Evolutionary conservation across 2,329 filamentous ascomycete genomes (phyloP), one percentile per base, ranked within the genome.

Genomic region (Hymenoscyphus repandus): DNA sequence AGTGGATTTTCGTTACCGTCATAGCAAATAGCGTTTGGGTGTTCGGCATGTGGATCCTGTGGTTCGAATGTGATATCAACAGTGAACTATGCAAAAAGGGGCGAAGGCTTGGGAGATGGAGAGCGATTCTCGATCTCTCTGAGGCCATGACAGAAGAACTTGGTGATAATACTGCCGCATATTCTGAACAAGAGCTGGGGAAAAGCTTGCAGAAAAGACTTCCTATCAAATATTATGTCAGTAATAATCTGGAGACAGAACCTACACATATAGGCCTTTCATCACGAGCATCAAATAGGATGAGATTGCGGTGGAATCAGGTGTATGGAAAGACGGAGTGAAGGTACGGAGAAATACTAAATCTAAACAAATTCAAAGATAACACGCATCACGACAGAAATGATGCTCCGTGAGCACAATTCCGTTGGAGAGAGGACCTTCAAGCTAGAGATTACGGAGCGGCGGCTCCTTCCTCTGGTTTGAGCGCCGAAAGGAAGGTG

Each of bases 121-220:
- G 54, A 18, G 52, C 54, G 12, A 46, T 57, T 13, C 42, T 43
- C 6, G 54, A 57, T 43, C 45, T 57, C 9, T 52, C 54, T 1
- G 54, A 57, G 44, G 49, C 51, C 6, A 47, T 57, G 49, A 37
- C 43, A 18, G 54, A 51, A 45, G 54, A 57, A 17, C 54, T 57
- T 13, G 52, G 49, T n/a, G 9, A 43, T 11, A 43, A 54, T 44
- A 47, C 48, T 5, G 51, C 41, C 22, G 53, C 50, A 6, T 57
- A 55, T 50, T 51, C 45, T 1, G 51, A 57, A 17, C 13, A 47
- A 3, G 55, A 57, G 22, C 38, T 55, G 6, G n/a, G 38, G 18
- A 39, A 50, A 10, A 45, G 44, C 13, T 20, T 57, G 42, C 41
- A 46, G 34, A 53, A 52, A 13, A 51, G 38, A 30, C 36, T 37